Evolutionary conservation across 441 rosid genomes (phyloP).

Genomic region (Bruguiera hainesii): DNA sequence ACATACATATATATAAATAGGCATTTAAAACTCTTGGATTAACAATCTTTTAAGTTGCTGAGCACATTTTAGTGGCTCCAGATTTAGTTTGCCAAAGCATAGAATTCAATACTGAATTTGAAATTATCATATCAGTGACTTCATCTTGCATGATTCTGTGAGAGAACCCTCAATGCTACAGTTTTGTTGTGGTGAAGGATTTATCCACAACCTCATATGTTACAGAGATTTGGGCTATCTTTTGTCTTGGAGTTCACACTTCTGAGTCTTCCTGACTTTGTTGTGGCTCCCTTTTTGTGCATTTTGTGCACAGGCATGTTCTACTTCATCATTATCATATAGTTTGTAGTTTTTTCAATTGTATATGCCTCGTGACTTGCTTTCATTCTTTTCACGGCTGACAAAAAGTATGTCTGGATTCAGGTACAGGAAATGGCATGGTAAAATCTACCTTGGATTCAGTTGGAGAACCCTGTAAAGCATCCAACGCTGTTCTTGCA

Average conservation of each 20-base stretch:
- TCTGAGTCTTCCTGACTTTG: not conserved
- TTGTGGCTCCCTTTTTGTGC: not conserved
- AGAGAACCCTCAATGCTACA: too few species aligned
- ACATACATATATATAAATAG: not conserved
- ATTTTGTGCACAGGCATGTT: too few species aligned
- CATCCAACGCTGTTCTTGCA: conserved; percentile 60
- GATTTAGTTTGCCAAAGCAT: not conserved
- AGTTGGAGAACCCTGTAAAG: conserved; percentile 65
- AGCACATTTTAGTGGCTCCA: not conserved
- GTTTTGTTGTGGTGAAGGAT: too few species aligned
- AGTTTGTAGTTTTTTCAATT: conserved; percentile 1
- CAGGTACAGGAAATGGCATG: conserved; percentile 98
- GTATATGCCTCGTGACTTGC: not conserved
- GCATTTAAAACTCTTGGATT: not conserved
- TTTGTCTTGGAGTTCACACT: too few species aligned
- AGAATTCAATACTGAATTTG: not conserved
- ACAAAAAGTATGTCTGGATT: conserved; percentile 18
- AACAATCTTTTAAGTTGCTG: conserved; percentile 1
- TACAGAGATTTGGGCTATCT: too few species aligned
- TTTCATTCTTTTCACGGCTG: conserved; percentile 13
- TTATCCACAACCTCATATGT: too few species aligned
- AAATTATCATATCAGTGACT: too few species aligned
- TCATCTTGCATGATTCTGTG: too few species aligned
- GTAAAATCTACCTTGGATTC: conserved; percentile 71
- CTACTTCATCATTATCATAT: too few species aligned